phyloP scores from a whole-genome alignment of 73 alveolate genomes.

The Paramecium biaurelia region DNA sequence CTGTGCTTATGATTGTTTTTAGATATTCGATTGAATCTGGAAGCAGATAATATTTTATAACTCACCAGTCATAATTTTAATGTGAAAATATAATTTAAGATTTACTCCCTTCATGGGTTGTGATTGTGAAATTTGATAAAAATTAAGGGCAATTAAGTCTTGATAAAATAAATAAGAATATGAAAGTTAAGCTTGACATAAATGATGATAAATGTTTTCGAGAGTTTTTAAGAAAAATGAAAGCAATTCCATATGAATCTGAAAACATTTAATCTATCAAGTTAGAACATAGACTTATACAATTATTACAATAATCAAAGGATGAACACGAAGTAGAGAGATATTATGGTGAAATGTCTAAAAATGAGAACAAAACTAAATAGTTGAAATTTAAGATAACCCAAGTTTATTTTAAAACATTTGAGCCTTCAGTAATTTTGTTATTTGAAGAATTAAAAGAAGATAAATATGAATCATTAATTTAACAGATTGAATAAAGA shows the following conservation, averaged over 20 bases:
- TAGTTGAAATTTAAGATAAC: background rate
- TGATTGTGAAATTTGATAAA: background rate
- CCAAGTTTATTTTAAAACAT: background rate
- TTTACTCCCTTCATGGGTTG: background rate
- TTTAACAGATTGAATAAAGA: background rate
- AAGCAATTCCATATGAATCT: background rate
- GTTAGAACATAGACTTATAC: background rate
- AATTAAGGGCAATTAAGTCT: background rate
- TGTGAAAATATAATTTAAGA: background rate
- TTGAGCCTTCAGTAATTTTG: background rate
- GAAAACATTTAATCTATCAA: background rate
- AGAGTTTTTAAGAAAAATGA: background rate
- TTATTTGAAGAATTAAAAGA: slow-evolving; percentile 9
- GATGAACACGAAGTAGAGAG: background rate
- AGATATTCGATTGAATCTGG: background rate
- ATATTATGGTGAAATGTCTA: background rate
- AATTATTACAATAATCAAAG: background rate
- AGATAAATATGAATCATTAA: background rate
- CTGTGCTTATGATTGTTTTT: background rate
- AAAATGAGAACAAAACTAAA: background rate
- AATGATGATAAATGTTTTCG: background rate
- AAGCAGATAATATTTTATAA: background rate
- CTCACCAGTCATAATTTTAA: background rate
- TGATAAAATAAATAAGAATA: background rate
- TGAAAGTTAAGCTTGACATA: background rate